These are phyloP conservation scores for Glaciozyma antarctica DNA, from an alignment of 768 basidiomycete species.

Conservation along the genomic window DNA sequence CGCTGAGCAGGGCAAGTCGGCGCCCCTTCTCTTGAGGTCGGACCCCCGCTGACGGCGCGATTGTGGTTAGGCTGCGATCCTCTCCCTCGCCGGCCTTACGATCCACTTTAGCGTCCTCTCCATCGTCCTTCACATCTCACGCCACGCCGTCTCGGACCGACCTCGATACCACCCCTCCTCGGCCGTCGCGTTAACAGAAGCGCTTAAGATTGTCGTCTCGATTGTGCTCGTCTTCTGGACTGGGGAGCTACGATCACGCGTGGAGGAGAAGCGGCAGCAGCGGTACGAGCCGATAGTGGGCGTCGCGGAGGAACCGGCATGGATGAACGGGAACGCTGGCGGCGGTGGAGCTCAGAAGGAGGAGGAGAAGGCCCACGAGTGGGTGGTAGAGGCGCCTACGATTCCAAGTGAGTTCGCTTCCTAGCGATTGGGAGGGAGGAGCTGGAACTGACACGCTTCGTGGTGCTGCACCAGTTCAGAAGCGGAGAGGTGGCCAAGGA, in stretches of 20 bases:
- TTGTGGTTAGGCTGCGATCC: background rate
- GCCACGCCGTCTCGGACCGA: conserved; percentile 46
- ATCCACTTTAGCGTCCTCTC: conserved; percentile 10
- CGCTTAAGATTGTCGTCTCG: conserved; percentile 69
- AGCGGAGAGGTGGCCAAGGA: background rate
- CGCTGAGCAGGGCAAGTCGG: background rate
- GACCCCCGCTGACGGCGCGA: background rate
- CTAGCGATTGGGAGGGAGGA: background rate
- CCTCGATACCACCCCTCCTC: conserved; percentile 71
- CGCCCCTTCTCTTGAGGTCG: conserved; percentile 28
- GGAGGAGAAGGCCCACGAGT: background rate
- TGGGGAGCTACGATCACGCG: conserved; percentile 10
- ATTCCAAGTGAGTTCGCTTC: background rate
- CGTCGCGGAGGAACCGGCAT: background rate
- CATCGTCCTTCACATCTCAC: conserved; percentile 37
- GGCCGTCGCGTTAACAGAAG: conserved; percentile 84
- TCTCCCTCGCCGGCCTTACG: background rate
- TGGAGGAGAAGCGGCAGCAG: background rate
- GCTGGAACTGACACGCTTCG: background rate
- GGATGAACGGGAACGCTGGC: background rate
- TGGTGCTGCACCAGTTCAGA: background rate
- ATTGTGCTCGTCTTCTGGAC: conserved; percentile 50
- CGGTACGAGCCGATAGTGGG: background rate
- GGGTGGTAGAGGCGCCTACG: no score
- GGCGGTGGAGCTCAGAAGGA: background rate